Base-by-base conservation (phyloP, 129 eudicot genomes). In the Gnaphalium uliginosum region DNA sequence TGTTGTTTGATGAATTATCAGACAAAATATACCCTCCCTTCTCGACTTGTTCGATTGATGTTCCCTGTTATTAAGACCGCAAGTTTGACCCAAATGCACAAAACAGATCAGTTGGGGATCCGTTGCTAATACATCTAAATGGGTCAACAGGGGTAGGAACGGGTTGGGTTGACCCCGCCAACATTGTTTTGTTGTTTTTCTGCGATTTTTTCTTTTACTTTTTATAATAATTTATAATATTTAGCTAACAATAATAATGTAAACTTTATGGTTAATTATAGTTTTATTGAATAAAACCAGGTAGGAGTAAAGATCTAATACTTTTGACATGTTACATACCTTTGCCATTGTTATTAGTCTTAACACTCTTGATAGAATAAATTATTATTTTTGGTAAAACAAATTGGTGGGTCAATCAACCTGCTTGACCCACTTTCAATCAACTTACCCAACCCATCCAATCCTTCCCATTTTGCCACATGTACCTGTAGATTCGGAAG, bases 21-120 rank as follows among this genome's bases (percentile, higher is more conserved):
- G 89, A 60, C 37, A 85, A 74, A 9, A 66, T 63, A 72, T 88
- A 88, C 23, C 93, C 93, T 13, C 93, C 89, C 66, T 85, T 88
- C 59, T 81, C 88, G 0, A 85, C 88, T 62, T 86, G 81, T 46
- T 81, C 88, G 10, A 85, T 85, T 0, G 86, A 81, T 11, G 89
- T 85, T 68, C 93, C 88, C 1, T 80, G 68, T 60, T 23, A 14
- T 23, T 13, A 23, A 24, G 4, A 25, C 2, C 32, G 11, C 43
- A 37, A 5, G 23, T 56, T 21, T 18, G 26, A 56, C 25, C 22
- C 25, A 43, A 43, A 43, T 43, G 51, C 51, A 13, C 18, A 13
- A 43, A 43, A 43, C 51, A 43, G 15, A 43, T 11, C 51, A 35
- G 39, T 35, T 35, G 4, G 8, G 8, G 8, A 5, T 35, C 5